These are phyloP conservation scores for Lentinula sp. DNA, from an alignment of 768 basidiomycete species.

Conservation along the genomic window DNA sequence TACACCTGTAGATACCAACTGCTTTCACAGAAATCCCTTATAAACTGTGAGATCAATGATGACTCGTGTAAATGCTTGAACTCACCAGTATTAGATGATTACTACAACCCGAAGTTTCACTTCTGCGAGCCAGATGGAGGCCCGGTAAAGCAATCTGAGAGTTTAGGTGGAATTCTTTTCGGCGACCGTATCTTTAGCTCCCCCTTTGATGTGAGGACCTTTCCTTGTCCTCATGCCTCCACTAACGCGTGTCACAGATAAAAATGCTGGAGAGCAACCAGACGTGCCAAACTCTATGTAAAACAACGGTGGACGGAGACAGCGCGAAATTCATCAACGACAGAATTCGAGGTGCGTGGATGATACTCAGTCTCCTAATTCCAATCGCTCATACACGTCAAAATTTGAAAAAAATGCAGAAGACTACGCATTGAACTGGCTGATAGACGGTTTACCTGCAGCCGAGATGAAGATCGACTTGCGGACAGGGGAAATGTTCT, in stretches of 20 bases:
- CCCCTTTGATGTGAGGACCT: constrained; percentile 67
- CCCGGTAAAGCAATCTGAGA: constrained; percentile 70
- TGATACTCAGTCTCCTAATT: background rate
- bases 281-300: constrained; percentile 76
- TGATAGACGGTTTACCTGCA: constrained; percentile 89
- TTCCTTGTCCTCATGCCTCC: constrained; percentile 5
- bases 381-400: background rate
- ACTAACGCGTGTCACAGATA: constrained; percentile 40
- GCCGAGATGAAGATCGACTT: constrained; percentile 86
- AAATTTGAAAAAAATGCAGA: constrained; percentile 28
- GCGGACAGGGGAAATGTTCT: constrained; percentile 79
- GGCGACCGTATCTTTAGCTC: constrained; percentile 93
- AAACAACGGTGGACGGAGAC: constrained; percentile 49
- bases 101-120: constrained; percentile 80
- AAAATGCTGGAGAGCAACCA: constrained; percentile 72
- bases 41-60: constrained; percentile 62
- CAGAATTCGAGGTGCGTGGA: constrained; percentile 47
- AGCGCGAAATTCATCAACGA: constrained; percentile 89
- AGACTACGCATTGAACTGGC: constrained; percentile 92
- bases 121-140: constrained; percentile 83
- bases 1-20: background rate
- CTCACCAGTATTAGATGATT: constrained; percentile 64
- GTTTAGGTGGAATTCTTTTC: constrained; percentile 90
- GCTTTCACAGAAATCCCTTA: constrained; percentile 70
- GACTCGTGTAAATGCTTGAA: background rate